These are phyloP conservation scores for Candida insectorum DNA, from an alignment of 805 yeast genomes.

Conservation along the genomic window DNA sequence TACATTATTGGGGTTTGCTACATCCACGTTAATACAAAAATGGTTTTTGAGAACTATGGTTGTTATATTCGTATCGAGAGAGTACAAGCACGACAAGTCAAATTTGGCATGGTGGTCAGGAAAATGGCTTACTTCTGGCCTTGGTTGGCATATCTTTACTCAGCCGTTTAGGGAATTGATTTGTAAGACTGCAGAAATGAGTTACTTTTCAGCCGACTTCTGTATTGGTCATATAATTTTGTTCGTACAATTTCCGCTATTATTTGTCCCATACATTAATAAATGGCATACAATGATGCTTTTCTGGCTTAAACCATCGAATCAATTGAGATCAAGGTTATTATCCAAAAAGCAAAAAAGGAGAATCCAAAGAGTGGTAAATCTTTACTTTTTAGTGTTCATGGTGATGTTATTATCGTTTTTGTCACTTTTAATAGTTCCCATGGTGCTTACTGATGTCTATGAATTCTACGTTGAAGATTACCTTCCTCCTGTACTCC, in stretches of 20 bases:
- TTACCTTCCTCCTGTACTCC: slow-evolving; percentile 36
- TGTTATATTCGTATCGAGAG: slow-evolving; percentile 54
- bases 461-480: slow-evolving; percentile 37
- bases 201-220: slow-evolving; percentile 66
- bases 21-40: slow-evolving; percentile 53
- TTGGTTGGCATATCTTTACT: slow-evolving; percentile 58
- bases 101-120: slow-evolving; percentile 69
- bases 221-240: slow-evolving; percentile 56
- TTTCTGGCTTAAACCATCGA: slow-evolving; percentile 63
- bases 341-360: slow-evolving; percentile 42
- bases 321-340: slow-evolving; percentile 47
- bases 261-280: slow-evolving; percentile 62
- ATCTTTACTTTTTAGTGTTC: slow-evolving; percentile 33
- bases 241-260: slow-evolving; percentile 56
- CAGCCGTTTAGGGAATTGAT: slow-evolving; percentile 65
- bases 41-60: slow-evolving; percentile 53
- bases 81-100: slow-evolving; percentile 54
- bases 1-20: slow-evolving; percentile 59
- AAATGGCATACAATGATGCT: slow-evolving; percentile 64
- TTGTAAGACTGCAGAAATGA: slow-evolving; percentile 63
- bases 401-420: slow-evolving; percentile 21
- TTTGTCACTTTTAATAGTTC: slow-evolving; percentile 34
- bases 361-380: slow-evolving; percentile 32
- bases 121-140: slow-evolving; percentile 58
- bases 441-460: slow-evolving; percentile 31